Percentiles rank a stretch among this genome's conserved stretches.
These are phyloP conservation scores for Cronartium quercuum DNA, from an alignment of 1,284 basidiomycete species.

Conservation along the genomic window DNA sequence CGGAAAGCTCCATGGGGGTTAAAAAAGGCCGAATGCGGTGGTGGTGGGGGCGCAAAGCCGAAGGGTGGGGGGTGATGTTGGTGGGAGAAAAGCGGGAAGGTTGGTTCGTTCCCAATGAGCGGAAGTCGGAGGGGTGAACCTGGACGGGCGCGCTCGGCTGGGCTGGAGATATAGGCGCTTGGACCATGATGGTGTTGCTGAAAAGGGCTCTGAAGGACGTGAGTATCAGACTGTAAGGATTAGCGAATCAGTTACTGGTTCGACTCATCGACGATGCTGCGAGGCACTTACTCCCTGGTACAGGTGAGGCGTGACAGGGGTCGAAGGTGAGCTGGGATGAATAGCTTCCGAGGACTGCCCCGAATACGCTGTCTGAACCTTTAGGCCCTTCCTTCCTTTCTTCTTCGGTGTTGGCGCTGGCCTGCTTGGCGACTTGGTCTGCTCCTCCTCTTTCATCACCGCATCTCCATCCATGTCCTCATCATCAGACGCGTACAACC, in stretches of 20 bases:
- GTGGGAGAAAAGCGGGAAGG: too few species aligned
- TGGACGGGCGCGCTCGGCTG: slow-evolving; percentile 4
- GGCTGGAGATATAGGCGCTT: background rate
- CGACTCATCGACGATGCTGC: background rate
- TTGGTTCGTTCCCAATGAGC: background rate
- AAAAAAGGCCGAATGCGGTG: background rate
- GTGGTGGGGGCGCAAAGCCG: background rate
- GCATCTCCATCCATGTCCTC: slow-evolving; percentile 36
- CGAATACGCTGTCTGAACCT: background rate
- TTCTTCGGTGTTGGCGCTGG: slow-evolving; percentile 11
- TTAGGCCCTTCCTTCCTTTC: slow-evolving; percentile 1
- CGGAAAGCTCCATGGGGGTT: background rate
- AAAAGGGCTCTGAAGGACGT: slow-evolving; percentile 27
- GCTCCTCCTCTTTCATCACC: slow-evolving; percentile 11
- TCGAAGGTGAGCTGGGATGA: slow-evolving; percentile 20
- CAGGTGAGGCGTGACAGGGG: slow-evolving; percentile 21
- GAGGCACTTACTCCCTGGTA: background rate
- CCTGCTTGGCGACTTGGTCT: background rate
- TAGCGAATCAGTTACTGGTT: background rate
- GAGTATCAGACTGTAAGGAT: background rate
- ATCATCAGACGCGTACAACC: background rate
- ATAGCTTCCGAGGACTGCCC: background rate
- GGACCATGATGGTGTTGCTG: slow-evolving; percentile 5
- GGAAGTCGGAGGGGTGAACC: slow-evolving; percentile 20
- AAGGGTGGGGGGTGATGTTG: slow-evolving; percentile 5